Evolutionary conservation across 2,329 filamentous ascomycete species (phyloP), one percentile per base, ranked within the genome.

Genomic region (Xylariales sp.): DNA sequence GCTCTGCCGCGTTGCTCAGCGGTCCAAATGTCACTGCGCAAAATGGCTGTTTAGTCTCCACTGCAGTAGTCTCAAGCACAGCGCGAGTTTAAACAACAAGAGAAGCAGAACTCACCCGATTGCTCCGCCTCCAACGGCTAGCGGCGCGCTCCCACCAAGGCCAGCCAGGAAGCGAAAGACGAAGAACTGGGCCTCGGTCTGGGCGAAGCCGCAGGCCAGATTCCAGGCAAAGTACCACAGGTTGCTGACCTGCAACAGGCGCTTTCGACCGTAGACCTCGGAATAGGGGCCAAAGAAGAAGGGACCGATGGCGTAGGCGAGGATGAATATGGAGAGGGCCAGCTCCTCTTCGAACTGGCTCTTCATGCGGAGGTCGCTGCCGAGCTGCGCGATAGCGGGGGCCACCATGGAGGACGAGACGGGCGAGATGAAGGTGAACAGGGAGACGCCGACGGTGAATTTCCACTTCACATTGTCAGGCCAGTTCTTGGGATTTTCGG

Each of bases 341-440:
- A 72, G 51, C 19, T 61, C 57, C 7, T 55, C 53, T 31, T 67
- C 56, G 21, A 73, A 60, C 5, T 50, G 57, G 5, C 60, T 60
- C 1, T 51, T 54, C 34, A 75, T 67, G 20, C 64, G 40, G 21
- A 76, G 59, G n/a, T 76, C 69, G 2, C 55, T 48, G 2, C 61
- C 61, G 16, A 77, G 61, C 5, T 60, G 54, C 4, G 56, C 45
- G 12, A 77, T 49, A 1, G 67, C 71, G 0, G 74, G 74, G 0
- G 72, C 68, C 4, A 75, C 54, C 69, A 64, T 65, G 5, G 60
- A 73, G 1, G 72, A 75, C 0, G 73, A 70, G 2, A 78, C 67
- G 0, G 75, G 74, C 0, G 74, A 76, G 38, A 78, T 72, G 50
- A 78, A 76, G 4, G 72, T 76, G 40, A 62, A 64, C 37, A 50